Evolutionary conservation across 441 rosid species (phyloP), one percentile per base, ranked within the genome.

Genomic region (Sinapis alba): DNA sequence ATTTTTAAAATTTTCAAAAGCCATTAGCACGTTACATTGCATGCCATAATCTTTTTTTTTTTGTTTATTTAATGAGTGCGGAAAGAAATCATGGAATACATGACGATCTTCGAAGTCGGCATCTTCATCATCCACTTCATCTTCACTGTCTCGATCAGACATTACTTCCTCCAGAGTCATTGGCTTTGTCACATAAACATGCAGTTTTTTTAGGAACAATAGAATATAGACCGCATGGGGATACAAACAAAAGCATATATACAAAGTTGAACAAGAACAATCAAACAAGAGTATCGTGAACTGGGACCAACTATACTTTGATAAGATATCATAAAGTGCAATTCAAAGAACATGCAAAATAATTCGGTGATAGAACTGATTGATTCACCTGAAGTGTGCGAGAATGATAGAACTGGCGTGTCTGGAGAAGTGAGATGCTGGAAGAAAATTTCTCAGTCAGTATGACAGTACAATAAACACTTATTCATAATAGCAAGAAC

Each of bases 131-230:
- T 95, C 98, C 3, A 88, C 86, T 82, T 95, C 99, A 77, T 93
- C 96, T 78, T 95, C 98, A 20, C 98, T 95, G 67, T 95, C 99
- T 71, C 83, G 86, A 68, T 86, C 97, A 3, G 95, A 91, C 83
- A 84, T 70, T 51, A 93, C 97, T 85, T 95, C 92, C 80, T 87
- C 99, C 63, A 84, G 71, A 3, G 72, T 86, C 98, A 95, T 95
- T 75, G 96, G 90, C 98, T 95, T 67, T 62, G 34, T 60, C 54
- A 47, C 18, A 73, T 3, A 62, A 72, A 66, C 62, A 73, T 62
- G 54, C 54, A 62, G 20, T 13, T 61, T 65, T 72, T 78, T 73
- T 30, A 72, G 71, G 67, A 77, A 73, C 66, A 71, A 64, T 60
- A 63, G 15, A 80, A 68, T 23, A 67, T 54, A 53, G 23, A 59